A percentile compares a stretch with the other conserved stretches of the same genome.
Conservation (phyloP, 139 green algal genomes). For the Volvox africanus region DNA sequence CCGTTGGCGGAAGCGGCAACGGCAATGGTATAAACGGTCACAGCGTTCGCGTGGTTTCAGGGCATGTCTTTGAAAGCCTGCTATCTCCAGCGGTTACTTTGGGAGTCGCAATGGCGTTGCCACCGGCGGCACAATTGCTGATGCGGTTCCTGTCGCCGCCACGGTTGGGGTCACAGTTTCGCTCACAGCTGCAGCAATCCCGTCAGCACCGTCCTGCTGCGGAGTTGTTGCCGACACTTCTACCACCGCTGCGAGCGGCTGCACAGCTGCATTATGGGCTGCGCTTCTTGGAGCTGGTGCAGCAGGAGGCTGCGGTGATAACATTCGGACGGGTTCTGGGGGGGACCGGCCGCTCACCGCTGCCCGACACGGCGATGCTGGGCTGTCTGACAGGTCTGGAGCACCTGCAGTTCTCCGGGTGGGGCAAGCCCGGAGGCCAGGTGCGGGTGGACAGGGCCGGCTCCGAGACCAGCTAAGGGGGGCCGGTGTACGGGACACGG, state of each 20-base stretch:
- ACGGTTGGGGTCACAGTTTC: neutral
- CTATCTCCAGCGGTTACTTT: neutral
- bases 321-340: neutral
- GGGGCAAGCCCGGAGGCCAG: neutral
- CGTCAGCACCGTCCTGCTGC: no score
- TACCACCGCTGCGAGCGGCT: neutral
- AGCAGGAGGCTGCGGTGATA: neutral
- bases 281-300: constrained; percentile 9
- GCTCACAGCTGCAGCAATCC: neutral
- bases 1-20: neutral
- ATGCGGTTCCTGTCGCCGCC: neutral
- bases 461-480: no score
- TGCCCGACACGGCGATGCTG: neutral
- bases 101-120: neutral
- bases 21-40: neutral
- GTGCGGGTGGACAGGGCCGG: neutral
- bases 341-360: neutral
- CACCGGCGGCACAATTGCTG: neutral
- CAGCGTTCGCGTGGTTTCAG: neutral
- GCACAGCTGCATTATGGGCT: neutral
- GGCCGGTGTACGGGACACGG: no score
- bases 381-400: neutral
- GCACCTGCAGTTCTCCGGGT: constrained; percentile 13
- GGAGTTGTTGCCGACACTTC: neutral
- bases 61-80: neutral